A percentile compares a stretch with the other conserved stretches of the same genome.
Conservation (phyloP, 2,329 filamentous ascomycete genomes). For the Neofusicoccum cordaticola region DNA sequence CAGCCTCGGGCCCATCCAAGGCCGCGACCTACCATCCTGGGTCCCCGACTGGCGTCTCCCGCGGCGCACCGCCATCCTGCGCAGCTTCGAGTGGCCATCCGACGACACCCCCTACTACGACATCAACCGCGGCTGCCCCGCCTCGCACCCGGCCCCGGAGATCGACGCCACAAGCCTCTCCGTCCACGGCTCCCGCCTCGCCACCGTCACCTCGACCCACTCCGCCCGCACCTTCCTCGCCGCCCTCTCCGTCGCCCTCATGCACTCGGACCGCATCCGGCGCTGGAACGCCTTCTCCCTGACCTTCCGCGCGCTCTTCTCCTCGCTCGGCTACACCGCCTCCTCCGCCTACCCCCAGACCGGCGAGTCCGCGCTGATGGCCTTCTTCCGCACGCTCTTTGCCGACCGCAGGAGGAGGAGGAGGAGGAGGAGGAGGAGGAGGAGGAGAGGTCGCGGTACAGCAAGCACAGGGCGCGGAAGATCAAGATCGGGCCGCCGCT, state of each 20-base stretch:
- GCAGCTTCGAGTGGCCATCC: not conserved
- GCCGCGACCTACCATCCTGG: not conserved
- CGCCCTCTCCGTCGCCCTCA: not conserved
- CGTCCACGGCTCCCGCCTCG: not conserved
- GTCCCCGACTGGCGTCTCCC: not conserved
- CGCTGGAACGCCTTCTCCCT: not conserved
- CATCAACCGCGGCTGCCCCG: not conserved
- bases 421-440: too few relatives aligned
- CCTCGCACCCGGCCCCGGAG: too few relatives aligned
- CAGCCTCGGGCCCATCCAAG: not conserved
- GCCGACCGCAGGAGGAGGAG: not conserved
- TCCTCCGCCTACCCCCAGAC: not conserved
- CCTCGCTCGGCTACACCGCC: not conserved
- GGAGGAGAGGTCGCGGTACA: too few relatives aligned
- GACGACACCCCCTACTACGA: not conserved
- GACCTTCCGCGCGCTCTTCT: not conserved
- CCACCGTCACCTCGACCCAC: not conserved
- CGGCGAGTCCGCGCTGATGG: not conserved
- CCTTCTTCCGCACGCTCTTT: not conserved
- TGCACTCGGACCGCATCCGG: not conserved
- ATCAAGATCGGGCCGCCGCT: too few relatives aligned
- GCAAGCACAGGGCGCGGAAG: too few relatives aligned
- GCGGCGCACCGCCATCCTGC: not conserved
- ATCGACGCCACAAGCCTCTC: not conserved
- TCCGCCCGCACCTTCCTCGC: not conserved